Evolutionary conservation across 305 asterid genomes (phyloP), one percentile per base, ranked within the genome.

Genomic region (Fraxinus sp.): DNA sequence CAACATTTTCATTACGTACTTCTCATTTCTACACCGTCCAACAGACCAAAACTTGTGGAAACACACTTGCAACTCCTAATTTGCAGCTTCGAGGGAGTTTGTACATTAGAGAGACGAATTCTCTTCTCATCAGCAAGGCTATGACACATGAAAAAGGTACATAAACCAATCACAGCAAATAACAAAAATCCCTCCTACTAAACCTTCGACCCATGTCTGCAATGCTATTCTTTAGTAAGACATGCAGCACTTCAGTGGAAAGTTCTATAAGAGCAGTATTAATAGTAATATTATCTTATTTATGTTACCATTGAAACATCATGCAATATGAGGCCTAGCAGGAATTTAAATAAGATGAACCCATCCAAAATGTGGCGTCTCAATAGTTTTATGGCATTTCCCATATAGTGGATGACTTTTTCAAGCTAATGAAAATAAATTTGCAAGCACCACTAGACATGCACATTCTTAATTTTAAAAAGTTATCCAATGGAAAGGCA

Each of bases 301-400:
- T 75, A 36, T 24, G 10, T 39, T 39, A 79, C 72, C 64, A 20
- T 13, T 43, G 57, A 84, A 71, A 73, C 74, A 57, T 26, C 82
- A 36, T 32, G 80, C 28, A 83, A 36, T 36, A 36, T 39, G 14
- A 49, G 62, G 78, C 81, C 39, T 37, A 70, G 74, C 14, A 11
- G 76, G 62, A n/a, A 49, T 28, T 39, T 28, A 64, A 37, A 77
- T 37, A 77, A 79, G 79, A 43, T 52, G 41, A 28, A 66, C 36
- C 43, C 18, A 64, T 71, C 72, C 84, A 20, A 32, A 32, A 22
- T 76, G 64, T 79, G 74, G 74, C 18, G 37, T 76, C 80, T 64
- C 78, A 55, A 30, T 72, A 35, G 7, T 32, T 33, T 32, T 33
- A 13, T 72, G 24, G 77, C 46, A 33, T 30, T 71, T 33, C 22